phyloP scores from a whole-genome alignment of 805 yeast genomes.

The Candida vaughaniae region DNA sequence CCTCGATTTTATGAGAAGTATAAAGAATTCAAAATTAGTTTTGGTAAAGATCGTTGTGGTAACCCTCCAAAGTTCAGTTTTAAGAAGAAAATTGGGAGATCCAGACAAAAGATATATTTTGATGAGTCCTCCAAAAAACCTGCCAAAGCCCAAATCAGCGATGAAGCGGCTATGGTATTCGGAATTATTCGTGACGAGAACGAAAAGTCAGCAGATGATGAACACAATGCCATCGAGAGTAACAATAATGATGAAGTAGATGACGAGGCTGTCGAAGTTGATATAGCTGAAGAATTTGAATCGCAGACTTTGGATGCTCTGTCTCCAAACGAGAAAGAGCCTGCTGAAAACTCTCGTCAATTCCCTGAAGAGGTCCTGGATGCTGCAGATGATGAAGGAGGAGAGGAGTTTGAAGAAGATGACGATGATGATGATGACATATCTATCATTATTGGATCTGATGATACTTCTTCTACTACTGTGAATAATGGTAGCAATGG shows the following conservation, averaged over 20 bases:
- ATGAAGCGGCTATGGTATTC: conserved; percentile 45
- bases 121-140: conserved; percentile 22
- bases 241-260: neutral
- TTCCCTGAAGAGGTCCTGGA: conserved; percentile 2
- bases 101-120: conserved; percentile 25
- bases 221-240: neutral
- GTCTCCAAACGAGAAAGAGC: neutral
- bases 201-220: neutral
- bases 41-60: conserved; percentile 81
- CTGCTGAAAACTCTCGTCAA: neutral
- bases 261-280: neutral
- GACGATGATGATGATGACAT: conserved; percentile 37
- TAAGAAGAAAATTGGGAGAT: conserved; percentile 38
- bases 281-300: neutral
- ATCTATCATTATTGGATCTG: conserved; percentile 38
- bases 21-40: conserved; percentile 55
- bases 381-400: conserved; percentile 9
- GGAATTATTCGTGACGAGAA: conserved; percentile 31
- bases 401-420: conserved; percentile 21
- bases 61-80: conserved; percentile 59
- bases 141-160: conserved; percentile 24
- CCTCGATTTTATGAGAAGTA: conserved; percentile 43
- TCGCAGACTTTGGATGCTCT: neutral
- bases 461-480: conserved; percentile 25
- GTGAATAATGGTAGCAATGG: conserved; percentile 15